phyloP scores from a whole-genome alignment of 768 basidiomycete genomes.

The Termitomyces sp. region DNA sequence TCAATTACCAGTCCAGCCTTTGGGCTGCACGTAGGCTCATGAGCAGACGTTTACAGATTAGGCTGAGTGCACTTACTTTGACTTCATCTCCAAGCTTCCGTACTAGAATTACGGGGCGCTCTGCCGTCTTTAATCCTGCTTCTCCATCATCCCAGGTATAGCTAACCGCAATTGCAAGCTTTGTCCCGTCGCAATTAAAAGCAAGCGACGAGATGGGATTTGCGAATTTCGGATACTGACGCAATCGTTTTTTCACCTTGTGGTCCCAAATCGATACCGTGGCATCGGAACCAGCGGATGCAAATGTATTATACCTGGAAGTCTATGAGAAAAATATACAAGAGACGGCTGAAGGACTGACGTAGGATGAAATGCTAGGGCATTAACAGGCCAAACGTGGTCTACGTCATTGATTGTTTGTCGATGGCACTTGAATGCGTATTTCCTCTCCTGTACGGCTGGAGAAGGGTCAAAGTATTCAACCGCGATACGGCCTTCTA shows the following conservation, averaged over 20 bases:
- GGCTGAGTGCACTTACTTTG: constrained; percentile 43
- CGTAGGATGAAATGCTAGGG: constrained; percentile 91
- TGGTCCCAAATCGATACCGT: constrained; percentile 98
- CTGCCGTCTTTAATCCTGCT: constrained; percentile 61
- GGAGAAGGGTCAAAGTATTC: constrained; percentile 91
- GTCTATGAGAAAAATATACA: neutral
- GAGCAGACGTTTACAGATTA: neutral
- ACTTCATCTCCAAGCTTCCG: constrained; percentile 74
- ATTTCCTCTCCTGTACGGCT: constrained; percentile 77
- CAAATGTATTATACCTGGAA: constrained; percentile 86
- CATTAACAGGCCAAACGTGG: constrained; percentile 95
- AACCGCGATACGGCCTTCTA: constrained; percentile 95
- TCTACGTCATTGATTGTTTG: constrained; percentile 89
- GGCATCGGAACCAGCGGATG: constrained; percentile 92
- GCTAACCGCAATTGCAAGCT: constrained; percentile 79
- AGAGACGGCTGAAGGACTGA: constrained; percentile 33
- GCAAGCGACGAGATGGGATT: constrained; percentile 75
- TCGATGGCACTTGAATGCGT: constrained; percentile 97
- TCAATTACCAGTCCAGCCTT: constrained; percentile 21
- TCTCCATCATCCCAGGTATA: constrained; percentile 93
- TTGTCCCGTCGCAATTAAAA: constrained; percentile 82
- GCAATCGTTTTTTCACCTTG: constrained; percentile 90
- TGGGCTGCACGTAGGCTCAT: constrained; percentile 11
- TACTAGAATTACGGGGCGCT: constrained; percentile 60
- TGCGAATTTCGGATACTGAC: constrained; percentile 82